phyloP scores from a whole-genome alignment of 179 eudicot genomes.

The Beta corolliflora region DNA sequence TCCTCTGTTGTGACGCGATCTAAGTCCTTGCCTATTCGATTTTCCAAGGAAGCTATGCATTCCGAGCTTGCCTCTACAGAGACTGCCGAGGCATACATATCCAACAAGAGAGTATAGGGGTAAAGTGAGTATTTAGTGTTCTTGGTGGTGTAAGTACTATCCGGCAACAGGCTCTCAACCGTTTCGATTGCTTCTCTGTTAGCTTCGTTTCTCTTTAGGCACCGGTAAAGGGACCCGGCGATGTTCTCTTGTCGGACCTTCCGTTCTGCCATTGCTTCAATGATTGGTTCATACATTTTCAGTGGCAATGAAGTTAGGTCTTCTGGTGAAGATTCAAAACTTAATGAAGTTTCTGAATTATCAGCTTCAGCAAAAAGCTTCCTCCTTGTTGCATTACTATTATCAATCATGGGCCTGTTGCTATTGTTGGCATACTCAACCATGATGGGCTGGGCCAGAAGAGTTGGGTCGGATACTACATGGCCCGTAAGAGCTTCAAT shows the following conservation, averaged over 20 bases:
- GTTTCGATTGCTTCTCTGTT: slow-evolving; percentile 52
- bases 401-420: slow-evolving; percentile 18
- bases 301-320: slow-evolving; percentile 51
- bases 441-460: slow-evolving; percentile 50
- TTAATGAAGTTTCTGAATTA: not conserved
- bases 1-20: slow-evolving; percentile 50
- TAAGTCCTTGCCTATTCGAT: slow-evolving; percentile 60
- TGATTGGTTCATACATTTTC: slow-evolving; percentile 48
- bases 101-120: slow-evolving; percentile 46
- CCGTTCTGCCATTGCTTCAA: slow-evolving; percentile 39
- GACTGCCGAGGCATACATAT: slow-evolving; percentile 48
- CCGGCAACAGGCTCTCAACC: slow-evolving; percentile 57
- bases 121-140: slow-evolving; percentile 30
- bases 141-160: not conserved
- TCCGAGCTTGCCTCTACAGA: slow-evolving; percentile 34
- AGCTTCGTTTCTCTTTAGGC: slow-evolving; percentile 35
- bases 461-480: slow-evolving; percentile 48
- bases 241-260: slow-evolving; percentile 47
- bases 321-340: slow-evolving; percentile 19
- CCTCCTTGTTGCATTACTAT: slow-evolving; percentile 43
- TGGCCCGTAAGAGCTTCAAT: slow-evolving; percentile 38
- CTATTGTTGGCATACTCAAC: slow-evolving; percentile 5
- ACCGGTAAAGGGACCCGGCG: slow-evolving; percentile 48
- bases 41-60: slow-evolving; percentile 52
- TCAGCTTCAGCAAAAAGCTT: slow-evolving; percentile 44